phyloP scores from a whole-genome alignment of 2,329 filamentous ascomycete genomes.

The Ceratocystis eucalypticola region DNA sequence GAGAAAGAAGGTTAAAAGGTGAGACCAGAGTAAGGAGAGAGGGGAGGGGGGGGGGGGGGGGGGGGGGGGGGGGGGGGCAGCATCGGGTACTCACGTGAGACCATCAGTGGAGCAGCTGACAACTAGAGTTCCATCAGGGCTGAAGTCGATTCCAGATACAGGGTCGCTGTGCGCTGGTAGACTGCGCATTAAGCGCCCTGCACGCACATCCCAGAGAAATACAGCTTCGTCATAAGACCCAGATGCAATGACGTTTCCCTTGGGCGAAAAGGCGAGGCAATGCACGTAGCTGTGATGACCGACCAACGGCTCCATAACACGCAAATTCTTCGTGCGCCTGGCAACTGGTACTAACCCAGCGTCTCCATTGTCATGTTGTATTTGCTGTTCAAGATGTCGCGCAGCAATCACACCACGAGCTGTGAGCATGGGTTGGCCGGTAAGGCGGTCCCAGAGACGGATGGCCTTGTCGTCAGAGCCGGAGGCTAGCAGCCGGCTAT shows the following conservation, averaged over 20 bases:
- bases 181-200: conserved; percentile 74
- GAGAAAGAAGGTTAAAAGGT: conserved; percentile 10
- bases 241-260: conserved; percentile 90
- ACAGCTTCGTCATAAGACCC: conserved; percentile 96
- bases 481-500: conserved; percentile 73
- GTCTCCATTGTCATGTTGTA: conserved; percentile 21
- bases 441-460: conserved; percentile 70
- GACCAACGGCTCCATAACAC: conserved; percentile 43
- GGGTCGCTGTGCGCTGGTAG: conserved; percentile 91
- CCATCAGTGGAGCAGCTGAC: conserved; percentile 87
- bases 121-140: conserved; percentile 79
- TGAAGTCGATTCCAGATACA: conserved; percentile 85
- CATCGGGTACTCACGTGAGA: conserved; percentile 47
- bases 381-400: conserved; percentile 21
- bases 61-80: not conserved
- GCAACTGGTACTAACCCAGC: conserved; percentile 15
- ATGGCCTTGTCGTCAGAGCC: conserved; percentile 96
- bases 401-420: conserved; percentile 27
- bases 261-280: conserved; percentile 87
- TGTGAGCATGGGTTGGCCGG: conserved; percentile 40
- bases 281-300: conserved; percentile 97
- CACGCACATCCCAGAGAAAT: conserved; percentile 89
- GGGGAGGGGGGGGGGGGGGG: not conserved
- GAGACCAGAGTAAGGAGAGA: not conserved
- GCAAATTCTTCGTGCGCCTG: conserved; percentile 23